Base-by-base conservation (phyloP, 305 asterid species). In the Rubia balearica region DNA sequence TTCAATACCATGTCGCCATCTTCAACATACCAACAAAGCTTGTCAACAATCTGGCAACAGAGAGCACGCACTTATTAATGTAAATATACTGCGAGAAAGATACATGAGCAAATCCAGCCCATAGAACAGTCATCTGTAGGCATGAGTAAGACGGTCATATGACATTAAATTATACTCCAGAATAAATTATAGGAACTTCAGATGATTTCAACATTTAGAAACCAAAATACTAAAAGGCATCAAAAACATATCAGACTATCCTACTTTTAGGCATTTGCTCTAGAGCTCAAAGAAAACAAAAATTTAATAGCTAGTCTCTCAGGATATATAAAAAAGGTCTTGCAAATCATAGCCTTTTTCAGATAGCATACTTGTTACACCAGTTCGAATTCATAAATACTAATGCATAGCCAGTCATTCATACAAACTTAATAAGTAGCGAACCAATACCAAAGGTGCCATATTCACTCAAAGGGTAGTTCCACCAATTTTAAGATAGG, bases 1-100 rank as follows among this genome's bases (percentile, higher is more conserved):
- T 48, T 21, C 65, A 63, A 81, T 86, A 94, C 99, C 96, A 73
- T 89, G 85, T 94, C 98, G 69, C 87, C 94, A 49, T 91, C 96
- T 85, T 81, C 80, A 72, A 86, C 77, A 83, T 94, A 91, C 83
- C 88, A 91, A 69, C 83, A 90, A 68, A 94, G 95, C 83, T 83
- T 80, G 80, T 89, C 86, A 61, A 80, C 93, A 71, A 91, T 84
- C 99, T 94, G 30, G 98, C 87, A 79, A 21, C 63, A 57, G 7
- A 70, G 76, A 81, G 71, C 57, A 56, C 66, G 70, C 62, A 70
- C 22, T 22, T 66, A 38, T 33, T 67, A 59, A 51, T 62, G 68
- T 45, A 61, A 36, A 53, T 16, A n/a, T 68, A 19, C 22, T n/a
- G 40, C 14, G 30, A 10, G 4, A 38, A 55, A 36, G 21, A 22